Percentiles rank a stretch among this genome's conserved stretches.
Conservation (phyloP, 1,284 basidiomycete genomes). For the Irpex rosettiformis region DNA sequence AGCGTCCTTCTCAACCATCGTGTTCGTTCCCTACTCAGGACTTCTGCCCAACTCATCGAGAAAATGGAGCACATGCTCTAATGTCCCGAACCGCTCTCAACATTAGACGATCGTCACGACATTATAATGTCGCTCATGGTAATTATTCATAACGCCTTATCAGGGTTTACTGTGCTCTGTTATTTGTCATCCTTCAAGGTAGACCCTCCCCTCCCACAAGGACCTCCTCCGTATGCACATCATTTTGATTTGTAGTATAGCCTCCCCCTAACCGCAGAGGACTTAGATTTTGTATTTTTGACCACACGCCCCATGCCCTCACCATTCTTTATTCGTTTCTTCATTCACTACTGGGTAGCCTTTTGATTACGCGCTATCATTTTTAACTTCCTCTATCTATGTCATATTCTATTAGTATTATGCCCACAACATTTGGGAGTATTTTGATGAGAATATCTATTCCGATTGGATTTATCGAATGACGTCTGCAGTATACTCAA, state of each 20-base stretch:
- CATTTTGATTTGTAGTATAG: not conserved
- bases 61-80: slow-evolving; percentile 58
- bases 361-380: too few relatives aligned
- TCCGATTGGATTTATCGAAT: too few relatives aligned
- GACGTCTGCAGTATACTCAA: too few relatives aligned
- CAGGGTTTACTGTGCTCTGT: not conserved
- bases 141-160: not conserved
- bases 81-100: not conserved
- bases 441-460: too few relatives aligned
- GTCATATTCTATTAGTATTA: too few relatives aligned
- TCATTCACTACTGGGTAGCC: not conserved
- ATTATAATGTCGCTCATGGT: not conserved
- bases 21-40: slow-evolving; percentile 53
- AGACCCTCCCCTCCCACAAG: not conserved
- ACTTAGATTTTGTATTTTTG: slow-evolving; percentile 1
- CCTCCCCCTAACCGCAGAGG: not conserved
- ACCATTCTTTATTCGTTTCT: too few relatives aligned
- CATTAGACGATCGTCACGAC: not conserved
- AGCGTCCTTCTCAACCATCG: slow-evolving; percentile 49
- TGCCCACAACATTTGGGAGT: too few relatives aligned
- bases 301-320: not conserved
- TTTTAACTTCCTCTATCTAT: too few relatives aligned
- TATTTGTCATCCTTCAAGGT: not conserved
- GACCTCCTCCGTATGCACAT: not conserved
- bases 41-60: slow-evolving; percentile 57